Percentiles rank a stretch among this genome's conserved stretches.
Conservation (phyloP, 2,329 filamentous ascomycete genomes). For the Esteya vermicola region DNA sequence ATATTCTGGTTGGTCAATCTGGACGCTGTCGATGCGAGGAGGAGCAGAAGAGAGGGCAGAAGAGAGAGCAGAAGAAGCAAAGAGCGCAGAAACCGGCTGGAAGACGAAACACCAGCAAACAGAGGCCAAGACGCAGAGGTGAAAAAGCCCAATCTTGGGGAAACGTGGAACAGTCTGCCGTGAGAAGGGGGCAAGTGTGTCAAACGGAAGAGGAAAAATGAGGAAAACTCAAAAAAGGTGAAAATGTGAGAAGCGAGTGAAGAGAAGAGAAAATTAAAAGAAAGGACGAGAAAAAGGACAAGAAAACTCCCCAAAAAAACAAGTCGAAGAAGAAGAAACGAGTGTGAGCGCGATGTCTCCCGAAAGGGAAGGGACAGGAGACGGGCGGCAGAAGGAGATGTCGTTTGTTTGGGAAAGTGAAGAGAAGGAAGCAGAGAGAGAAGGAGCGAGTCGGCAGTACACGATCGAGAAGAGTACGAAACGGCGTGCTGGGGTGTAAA, state of each 20-base stretch:
- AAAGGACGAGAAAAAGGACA: neutral
- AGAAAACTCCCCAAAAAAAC: neutral
- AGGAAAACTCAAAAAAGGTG: neutral
- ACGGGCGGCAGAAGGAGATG: neutral
- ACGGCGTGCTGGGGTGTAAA: too few relatives aligned
- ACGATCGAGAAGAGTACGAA: too few relatives aligned
- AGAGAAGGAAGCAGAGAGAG: neutral
- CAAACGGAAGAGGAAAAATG: neutral
- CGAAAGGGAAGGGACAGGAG: neutral
- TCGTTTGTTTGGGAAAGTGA: neutral
- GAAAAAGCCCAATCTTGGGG: too few relatives aligned
- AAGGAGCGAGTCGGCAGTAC: too few relatives aligned
- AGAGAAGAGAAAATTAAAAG: neutral
- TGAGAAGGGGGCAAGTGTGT: neutral
- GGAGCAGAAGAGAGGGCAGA: too few relatives aligned
- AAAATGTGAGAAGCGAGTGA: neutral
- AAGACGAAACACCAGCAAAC: too few relatives aligned
- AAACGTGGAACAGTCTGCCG: too few relatives aligned
- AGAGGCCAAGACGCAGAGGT: too few relatives aligned
- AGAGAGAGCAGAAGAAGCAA: too few relatives aligned
- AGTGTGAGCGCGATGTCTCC: conserved; percentile 1
- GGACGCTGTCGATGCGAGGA: too few relatives aligned
- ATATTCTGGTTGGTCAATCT: too few relatives aligned
- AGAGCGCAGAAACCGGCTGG: too few relatives aligned
- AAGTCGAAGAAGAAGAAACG: neutral